Evolutionary conservation across 352 stramenopile genomes (phyloP).

Genomic region (Globisporangium nagaii): DNA sequence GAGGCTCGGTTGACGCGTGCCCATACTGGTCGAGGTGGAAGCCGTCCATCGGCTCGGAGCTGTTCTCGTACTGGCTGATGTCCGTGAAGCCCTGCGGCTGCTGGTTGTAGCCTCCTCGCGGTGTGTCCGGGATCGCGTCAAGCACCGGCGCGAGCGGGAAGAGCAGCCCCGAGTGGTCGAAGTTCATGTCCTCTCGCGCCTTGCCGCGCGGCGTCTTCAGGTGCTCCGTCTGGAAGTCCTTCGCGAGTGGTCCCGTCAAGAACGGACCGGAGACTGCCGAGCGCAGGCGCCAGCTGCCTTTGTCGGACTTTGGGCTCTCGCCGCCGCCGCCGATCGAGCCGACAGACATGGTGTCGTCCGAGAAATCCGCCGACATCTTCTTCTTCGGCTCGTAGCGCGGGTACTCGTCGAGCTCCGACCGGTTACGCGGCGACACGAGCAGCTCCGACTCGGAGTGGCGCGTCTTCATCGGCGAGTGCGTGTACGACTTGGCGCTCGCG

Average conservation of each 20-base stretch:
- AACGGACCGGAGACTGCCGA: slow-evolving; percentile 29
- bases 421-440: slow-evolving; percentile 7
- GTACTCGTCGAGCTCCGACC: slow-evolving; percentile 4
- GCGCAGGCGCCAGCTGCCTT: slow-evolving; percentile 19
- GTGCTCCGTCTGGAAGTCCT: slow-evolving; percentile 22
- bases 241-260: slow-evolving; percentile 30
- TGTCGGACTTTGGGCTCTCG: slow-evolving; percentile 33
- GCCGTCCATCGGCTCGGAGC: slow-evolving; percentile 11
- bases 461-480: slow-evolving; percentile 6
- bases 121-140: slow-evolving; percentile 17
- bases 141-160: slow-evolving; percentile 31
- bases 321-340: slow-evolving; percentile 15
- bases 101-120: slow-evolving; percentile 11
- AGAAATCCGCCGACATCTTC: slow-evolving; percentile 17
- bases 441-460: slow-evolving; percentile 15
- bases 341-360: slow-evolving; percentile 30
- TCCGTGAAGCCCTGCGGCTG: slow-evolving; percentile 18
- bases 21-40: slow-evolving; percentile 11
- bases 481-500: slow-evolving; percentile 8
- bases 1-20: not conserved
- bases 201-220: slow-evolving; percentile 25
- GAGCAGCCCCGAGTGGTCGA: slow-evolving; percentile 23
- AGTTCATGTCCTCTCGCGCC: slow-evolving; percentile 19
- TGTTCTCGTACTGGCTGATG: slow-evolving; percentile 18
- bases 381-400: slow-evolving; percentile 12